Evolutionary conservation across 371 early-diverging fungal species (phyloP).

Genomic region (Haplosporangium sp.): DNA sequence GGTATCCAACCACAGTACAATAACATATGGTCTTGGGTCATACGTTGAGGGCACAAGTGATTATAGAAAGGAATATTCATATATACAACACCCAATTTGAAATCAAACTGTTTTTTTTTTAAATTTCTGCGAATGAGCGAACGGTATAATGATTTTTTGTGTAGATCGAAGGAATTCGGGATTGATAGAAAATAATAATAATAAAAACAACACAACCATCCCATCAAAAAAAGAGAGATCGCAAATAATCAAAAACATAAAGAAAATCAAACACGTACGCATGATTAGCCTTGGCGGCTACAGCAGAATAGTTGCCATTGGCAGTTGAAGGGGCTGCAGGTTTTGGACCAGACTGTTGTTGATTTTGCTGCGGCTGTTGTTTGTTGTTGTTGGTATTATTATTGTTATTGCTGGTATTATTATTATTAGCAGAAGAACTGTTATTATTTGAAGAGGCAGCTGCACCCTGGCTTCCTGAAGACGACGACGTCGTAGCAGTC

Average conservation of each 20-base stretch:
- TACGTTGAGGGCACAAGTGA: neutral
- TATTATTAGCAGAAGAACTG: no score
- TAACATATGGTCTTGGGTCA: no score
- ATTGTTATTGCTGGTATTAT: no score
- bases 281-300: constrained; percentile 53
- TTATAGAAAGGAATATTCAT: neutral
- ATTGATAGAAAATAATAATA: neutral
- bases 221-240: neutral
- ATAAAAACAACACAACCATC: no score
- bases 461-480: constrained; percentile 41
- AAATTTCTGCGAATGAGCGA: no score
- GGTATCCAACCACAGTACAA: neutral
- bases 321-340: constrained; percentile 27
- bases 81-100: no score
- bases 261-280: constrained; percentile 28
- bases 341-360: constrained; percentile 21
- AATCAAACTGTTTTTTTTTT: no score
- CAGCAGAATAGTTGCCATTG: constrained; percentile 54
- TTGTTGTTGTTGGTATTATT: neutral
- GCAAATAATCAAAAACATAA: neutral
- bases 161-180: no score
- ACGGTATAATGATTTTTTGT: no score
- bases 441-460: neutral
- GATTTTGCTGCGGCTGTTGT: constrained; percentile 8
- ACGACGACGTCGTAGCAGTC: constrained; percentile 46